Evolutionary conservation across 352 stramenopile genomes (phyloP), one percentile per base, ranked within the genome.

Genomic region (Poterioochromonas sp.): DNA sequence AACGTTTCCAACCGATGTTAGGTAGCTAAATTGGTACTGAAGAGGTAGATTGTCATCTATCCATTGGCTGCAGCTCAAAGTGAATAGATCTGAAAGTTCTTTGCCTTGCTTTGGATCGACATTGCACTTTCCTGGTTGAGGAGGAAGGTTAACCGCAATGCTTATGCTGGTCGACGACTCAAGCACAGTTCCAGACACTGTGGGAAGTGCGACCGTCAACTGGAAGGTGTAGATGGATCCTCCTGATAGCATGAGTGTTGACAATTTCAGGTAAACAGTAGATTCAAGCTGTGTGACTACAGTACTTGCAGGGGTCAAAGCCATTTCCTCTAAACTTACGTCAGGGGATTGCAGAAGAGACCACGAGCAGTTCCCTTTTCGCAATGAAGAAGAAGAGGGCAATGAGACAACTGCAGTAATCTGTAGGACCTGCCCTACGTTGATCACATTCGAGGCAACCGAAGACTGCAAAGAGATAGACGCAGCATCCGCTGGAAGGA

Each of bases 71-170:
- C 5, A 35, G 0, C 8, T 1, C 2, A 74, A 74, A 12, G 32
- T 29, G 71, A 78, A 78, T 34, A 1, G 35, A 37, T 78, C 71
- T 32, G 15, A 49, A 40, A 74, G 40, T 39, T 53, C 65, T n/a
- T 43, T 43, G 20, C 1, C 15, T n/a, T n/a, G n/a, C 8, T 15
- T 18, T 22, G 71, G 71, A 35, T 1, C 44, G 0, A 78, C 32
- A 11, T 26, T 11, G 32, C 12, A 68, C 3, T 8, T 37, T 11
- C 71, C 71, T 37, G 44, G 11, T 29, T 44, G 5, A 22, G 71
- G 71, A 22, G 71, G 71, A 35, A 5, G 3, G 32, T 78, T 78
- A 26, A 68, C 58, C 11, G 15, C 29, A 15, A 74, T n/a, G 1
- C 3, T 11, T 1, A 74, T 51, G 18, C 37, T 15, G 34, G 11